Evolutionary conservation across 2,329 filamentous ascomycete genomes (phyloP), one percentile per base, ranked within the genome.

Genomic region (Plectosphaerella cucumerina): DNA sequence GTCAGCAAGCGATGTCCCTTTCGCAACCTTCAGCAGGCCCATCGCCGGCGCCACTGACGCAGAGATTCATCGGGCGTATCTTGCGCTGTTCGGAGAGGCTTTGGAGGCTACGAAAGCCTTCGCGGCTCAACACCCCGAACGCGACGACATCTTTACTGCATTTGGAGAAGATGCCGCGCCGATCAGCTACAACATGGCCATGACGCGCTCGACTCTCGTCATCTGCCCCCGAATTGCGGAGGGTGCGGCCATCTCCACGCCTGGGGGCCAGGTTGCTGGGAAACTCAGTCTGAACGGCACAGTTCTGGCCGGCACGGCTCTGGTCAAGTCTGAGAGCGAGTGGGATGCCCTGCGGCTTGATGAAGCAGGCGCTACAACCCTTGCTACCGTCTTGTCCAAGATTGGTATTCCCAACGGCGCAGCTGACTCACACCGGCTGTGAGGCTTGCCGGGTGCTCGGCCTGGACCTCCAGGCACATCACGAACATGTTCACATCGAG

Each of bases 131-230:
- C 42, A 33, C 21, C 17, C 4, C 39, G 17, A 18, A 6, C n/a
- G 17, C n/a, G 26, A 31, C 26, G 26, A 31, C 26, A 31, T 31
- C 26, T 31, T 31, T 11, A 31, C 26, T 11, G 12, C n/a, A 31
- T 8, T 31, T 8, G 26, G 26, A 31, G 22, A 39, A 39, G 54
- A 31, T 1, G 22, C n/a, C 4, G 43, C 12, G 1, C 47, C 34
- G 4, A 81, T 85, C 45, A 84, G 81, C 64, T 86, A 86, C 63
- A 86, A 86, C 60, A 65, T 86, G 56, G 82, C 77, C 47, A 73
- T 86, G 68, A 86, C 82, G 18, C 68, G 69, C 52, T 66, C 65
- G 15, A 70, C 67, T 1, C 72, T 86, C 62, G 78, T 78, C 0
- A 53, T 86, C 1, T 76, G 76, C 53, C 83, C 83, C 1, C 70